phyloP scores from a whole-genome alignment of 108 stramenopile species.

The Conticribra guillardii region DNA sequence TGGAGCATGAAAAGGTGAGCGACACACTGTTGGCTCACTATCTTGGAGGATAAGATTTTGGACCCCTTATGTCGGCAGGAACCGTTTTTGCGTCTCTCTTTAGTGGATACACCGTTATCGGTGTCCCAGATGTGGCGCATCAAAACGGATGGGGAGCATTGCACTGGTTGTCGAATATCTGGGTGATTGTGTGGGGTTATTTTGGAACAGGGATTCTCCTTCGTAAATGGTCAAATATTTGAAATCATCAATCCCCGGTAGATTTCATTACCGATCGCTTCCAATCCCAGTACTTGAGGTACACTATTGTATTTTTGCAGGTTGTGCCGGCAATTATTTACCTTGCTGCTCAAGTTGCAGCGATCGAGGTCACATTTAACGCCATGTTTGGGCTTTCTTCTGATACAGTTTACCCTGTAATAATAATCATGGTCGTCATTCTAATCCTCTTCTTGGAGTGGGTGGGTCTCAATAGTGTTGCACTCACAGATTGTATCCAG shows the following conservation, averaged over 20 bases:
- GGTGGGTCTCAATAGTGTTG: conserved; percentile 44
- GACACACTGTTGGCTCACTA: conserved; percentile 42
- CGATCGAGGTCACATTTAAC: conserved; percentile 42
- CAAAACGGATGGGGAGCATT: conserved; percentile 22
- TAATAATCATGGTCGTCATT: conserved; percentile 36
- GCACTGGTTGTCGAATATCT: conserved; percentile 21
- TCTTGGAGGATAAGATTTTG: conserved; percentile 39
- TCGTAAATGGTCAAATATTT: conserved; percentile 21
- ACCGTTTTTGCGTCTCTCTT: conserved; percentile 50
- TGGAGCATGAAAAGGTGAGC: conserved; percentile 10
- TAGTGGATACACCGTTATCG: conserved; percentile 49
- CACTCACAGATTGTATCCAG: conserved; percentile 42
- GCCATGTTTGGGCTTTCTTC: conserved; percentile 33
- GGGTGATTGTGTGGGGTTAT: conserved; percentile 25
- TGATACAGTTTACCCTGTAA: conserved; percentile 25
- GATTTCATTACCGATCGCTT: conserved; percentile 58
- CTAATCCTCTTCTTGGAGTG: conserved; percentile 1
- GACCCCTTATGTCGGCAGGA: conserved; percentile 36
- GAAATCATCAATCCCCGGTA: conserved; percentile 45
- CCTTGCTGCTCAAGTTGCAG: conserved; percentile 45
- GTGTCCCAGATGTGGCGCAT: conserved; percentile 45
- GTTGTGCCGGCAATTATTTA: conserved; percentile 40
- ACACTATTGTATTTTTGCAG: conserved; percentile 39
- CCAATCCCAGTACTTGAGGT: conserved; percentile 39
- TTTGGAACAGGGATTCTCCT: conserved; percentile 40